These are phyloP conservation scores for Pestalotiopsis fici DNA, from an alignment of 2,329 filamentous ascomycete genomes.

Conservation along the genomic window DNA sequence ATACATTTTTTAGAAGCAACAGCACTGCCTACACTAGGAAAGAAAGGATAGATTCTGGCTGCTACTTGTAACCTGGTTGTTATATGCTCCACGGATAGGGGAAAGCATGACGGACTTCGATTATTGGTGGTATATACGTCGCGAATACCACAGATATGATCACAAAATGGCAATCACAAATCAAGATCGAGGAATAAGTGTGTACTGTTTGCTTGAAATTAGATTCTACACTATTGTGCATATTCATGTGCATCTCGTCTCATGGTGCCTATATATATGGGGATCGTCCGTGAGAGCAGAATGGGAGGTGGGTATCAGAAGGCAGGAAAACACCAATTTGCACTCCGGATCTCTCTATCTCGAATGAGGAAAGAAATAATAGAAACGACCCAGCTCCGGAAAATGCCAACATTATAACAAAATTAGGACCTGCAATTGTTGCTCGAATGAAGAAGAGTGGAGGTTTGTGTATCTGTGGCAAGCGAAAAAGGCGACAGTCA, in stretches of 20 bases:
- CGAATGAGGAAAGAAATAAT: not conserved
- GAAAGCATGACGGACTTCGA: not conserved
- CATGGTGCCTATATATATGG: not conserved
- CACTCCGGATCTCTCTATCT: not conserved
- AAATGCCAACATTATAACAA: conserved; percentile 5
- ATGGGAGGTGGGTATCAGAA: not conserved
- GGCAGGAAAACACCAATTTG: not conserved
- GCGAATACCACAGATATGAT: not conserved
- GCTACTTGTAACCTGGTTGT: no score
- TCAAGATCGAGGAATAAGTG: not conserved
- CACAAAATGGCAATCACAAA: not conserved
- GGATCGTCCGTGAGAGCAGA: not conserved
- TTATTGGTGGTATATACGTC: not conserved
- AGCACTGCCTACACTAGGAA: not conserved
- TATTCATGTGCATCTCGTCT: not conserved
- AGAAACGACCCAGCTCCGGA: not conserved
- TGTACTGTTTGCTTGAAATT: not conserved
- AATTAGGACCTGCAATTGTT: not conserved
- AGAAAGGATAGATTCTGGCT: no score
- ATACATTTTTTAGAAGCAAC: no score
- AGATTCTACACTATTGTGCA: not conserved
- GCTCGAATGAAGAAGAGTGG: not conserved
- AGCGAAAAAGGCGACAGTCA: not conserved
- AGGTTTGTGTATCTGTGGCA: not conserved
- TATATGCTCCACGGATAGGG: no score